These are phyloP conservation scores for Pinus albicaulis DNA, from an alignment of 75 land plant genomes.

Conservation along the genomic window DNA sequence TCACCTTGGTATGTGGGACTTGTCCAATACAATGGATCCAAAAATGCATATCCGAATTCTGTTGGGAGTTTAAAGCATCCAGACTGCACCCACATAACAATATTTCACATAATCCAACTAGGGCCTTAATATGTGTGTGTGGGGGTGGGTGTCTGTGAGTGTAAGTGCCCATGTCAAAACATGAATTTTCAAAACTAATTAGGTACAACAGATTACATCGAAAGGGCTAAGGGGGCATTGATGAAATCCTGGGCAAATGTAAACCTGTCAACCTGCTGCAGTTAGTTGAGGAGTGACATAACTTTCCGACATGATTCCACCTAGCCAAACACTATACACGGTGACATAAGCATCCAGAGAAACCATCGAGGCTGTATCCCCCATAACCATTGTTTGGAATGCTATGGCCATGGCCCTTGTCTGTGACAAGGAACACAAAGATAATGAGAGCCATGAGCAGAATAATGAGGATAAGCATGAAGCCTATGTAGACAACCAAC, in stretches of 20 bases:
- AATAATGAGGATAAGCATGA: slow-evolving; percentile 48
- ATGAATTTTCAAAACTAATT: neutral
- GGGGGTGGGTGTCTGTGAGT: too few species aligned
- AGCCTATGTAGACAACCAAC: slow-evolving; percentile 42
- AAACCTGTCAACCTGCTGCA: slow-evolving; percentile 45
- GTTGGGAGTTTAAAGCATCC: slow-evolving; percentile 91
- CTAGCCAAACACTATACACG: slow-evolving; percentile 29
- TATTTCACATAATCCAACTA: neutral
- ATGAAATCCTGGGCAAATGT: slow-evolving; percentile 47
- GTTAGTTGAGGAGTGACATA: slow-evolving; percentile 27
- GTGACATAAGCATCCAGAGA: slow-evolving; percentile 58
- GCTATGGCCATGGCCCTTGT: slow-evolving; percentile 25
- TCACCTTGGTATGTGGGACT: slow-evolving; percentile 25
- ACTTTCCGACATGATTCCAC: slow-evolving; percentile 56
- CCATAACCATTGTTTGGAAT: slow-evolving; percentile 45
- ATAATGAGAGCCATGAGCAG: slow-evolving; percentile 38
- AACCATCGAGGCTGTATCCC: slow-evolving; percentile 63
- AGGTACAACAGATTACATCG: slow-evolving; percentile 30
- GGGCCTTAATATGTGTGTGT: too few species aligned
- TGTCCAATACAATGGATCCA: slow-evolving; percentile 62
- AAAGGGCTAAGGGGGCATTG: slow-evolving; percentile 48
- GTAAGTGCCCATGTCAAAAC: too few species aligned
- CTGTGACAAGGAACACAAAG: slow-evolving; percentile 55
- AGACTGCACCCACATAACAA: slow-evolving; percentile 38
- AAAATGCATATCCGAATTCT: slow-evolving; percentile 49